phyloP scores from a whole-genome alignment of 1,284 basidiomycete species.

The Tylopilus orsonianus region DNA sequence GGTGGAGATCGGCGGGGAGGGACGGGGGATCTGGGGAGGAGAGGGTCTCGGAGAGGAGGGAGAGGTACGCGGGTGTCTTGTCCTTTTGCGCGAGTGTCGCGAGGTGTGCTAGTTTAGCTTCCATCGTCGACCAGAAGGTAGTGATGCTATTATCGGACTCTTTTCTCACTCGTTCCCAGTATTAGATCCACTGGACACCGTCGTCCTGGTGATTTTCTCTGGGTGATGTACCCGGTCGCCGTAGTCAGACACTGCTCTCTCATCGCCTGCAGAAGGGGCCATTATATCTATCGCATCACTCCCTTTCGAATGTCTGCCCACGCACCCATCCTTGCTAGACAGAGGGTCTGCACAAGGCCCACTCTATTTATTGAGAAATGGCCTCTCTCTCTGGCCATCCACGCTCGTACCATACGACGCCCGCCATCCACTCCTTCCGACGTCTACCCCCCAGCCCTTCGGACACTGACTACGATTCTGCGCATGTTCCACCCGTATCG shows the following conservation, averaged over 20 bases:
- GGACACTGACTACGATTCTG: constrained; percentile 49
- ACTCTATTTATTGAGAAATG: constrained; percentile 35
- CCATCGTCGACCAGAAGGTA: constrained; percentile 57
- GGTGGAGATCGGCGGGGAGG: constrained; percentile 56
- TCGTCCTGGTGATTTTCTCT: constrained; percentile 35
- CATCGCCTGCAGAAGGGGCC: too few species aligned
- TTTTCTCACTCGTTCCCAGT: too few species aligned
- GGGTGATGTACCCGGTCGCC: too few species aligned
- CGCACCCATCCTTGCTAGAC: not conserved
- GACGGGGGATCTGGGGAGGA: constrained; percentile 45
- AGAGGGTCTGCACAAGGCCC: too few species aligned
- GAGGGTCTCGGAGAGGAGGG: constrained; percentile 58
- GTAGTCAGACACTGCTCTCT: too few species aligned
- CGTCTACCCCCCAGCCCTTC: constrained; percentile 48
- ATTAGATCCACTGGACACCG: too few species aligned
- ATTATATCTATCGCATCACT: constrained; percentile 13
- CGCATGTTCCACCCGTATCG: constrained; percentile 19
- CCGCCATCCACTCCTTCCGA: constrained; percentile 42
- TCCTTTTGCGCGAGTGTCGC: constrained; percentile 76
- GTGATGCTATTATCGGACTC: too few species aligned
- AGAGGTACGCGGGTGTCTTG: constrained; percentile 74
- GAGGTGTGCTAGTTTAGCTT: constrained; percentile 60
- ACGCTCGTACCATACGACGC: constrained; percentile 11
- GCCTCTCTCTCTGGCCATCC: constrained; percentile 46
- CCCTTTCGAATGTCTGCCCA: not conserved